These are phyloP conservation scores for Thalia dealbata DNA, from an alignment of 176 grass and related monocot genomes.

Conservation along the genomic window DNA sequence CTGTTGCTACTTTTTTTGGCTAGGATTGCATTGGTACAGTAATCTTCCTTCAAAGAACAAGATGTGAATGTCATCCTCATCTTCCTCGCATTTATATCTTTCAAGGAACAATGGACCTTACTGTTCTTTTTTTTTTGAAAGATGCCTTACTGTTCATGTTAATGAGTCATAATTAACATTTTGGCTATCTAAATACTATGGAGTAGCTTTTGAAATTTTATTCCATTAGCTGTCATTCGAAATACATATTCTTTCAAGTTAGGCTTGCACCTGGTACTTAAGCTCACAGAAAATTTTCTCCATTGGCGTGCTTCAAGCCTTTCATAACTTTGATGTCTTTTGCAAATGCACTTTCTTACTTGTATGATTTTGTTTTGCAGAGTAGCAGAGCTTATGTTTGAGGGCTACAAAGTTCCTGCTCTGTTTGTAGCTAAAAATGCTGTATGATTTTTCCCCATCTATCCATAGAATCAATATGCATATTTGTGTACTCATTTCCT, in stretches of 20 bases:
- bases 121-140: no score
- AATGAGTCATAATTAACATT: neutral
- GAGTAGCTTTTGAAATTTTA: neutral
- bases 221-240: neutral
- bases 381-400: constrained; percentile 97
- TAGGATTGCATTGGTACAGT: neutral
- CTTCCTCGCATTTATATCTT: neutral
- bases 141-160: neutral
- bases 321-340: neutral
- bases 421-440: constrained; percentile 97
- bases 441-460: constrained; percentile 44
- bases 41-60: neutral
- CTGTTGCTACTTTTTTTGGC: neutral
- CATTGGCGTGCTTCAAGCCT: neutral
- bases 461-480: constrained; percentile 16
- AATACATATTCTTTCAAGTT: neutral
- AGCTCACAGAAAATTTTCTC: neutral
- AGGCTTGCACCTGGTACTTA: neutral
- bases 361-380: constrained; percentile 38
- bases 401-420: constrained; percentile 95
- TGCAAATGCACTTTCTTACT: constrained; percentile 12
- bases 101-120: neutral
- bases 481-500: constrained; percentile 15
- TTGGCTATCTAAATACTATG: neutral
- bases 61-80: neutral